Evolutionary conservation across 805 yeast species (phyloP).

Genomic region (Metschnikowia baotianmanensis): DNA sequence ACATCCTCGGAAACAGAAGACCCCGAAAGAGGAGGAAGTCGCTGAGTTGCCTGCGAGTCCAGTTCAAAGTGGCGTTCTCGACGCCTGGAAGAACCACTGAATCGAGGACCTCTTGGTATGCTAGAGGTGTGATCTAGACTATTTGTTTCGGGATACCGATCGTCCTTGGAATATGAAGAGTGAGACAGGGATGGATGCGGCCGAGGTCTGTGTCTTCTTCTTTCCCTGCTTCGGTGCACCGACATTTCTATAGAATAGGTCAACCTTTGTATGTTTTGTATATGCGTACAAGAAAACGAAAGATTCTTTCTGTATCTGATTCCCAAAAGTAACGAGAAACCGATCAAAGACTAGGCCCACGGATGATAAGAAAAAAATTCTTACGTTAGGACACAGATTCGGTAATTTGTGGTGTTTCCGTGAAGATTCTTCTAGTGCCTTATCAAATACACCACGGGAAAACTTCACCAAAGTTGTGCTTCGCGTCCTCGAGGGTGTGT

Average conservation of each 20-base stretch:
- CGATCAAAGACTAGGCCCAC: too few species aligned
- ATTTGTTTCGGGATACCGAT: not conserved
- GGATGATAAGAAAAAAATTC: not conserved
- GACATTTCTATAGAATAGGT: slow-evolving; percentile 1
- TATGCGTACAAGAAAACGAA: slow-evolving; percentile 5
- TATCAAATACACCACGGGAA: slow-evolving; percentile 1
- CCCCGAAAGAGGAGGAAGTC: not conserved
- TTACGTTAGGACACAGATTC: not conserved
- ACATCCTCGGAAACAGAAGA: slow-evolving; percentile 3
- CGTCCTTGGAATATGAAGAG: slow-evolving; percentile 2
- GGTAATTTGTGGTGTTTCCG: not conserved
- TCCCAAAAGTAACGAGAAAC: too few species aligned
- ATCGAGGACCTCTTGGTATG: slow-evolving; percentile 10
- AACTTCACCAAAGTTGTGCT: slow-evolving; percentile 8
- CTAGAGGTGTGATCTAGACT: slow-evolving; percentile 4
- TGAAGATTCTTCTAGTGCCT: not conserved
- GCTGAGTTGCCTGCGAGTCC: not conserved
- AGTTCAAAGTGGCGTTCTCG: not conserved
- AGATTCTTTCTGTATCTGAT: not conserved
- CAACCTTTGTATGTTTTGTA: not conserved
- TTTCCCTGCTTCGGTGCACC: slow-evolving; percentile 2
- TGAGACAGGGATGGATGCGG: not conserved
- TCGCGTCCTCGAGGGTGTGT: slow-evolving; percentile 12
- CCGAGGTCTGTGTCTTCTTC: slow-evolving; percentile 1
- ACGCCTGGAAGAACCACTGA: not conserved